phyloP scores from a whole-genome alignment of 176 grass and related monocot genomes.

The Oryza glaberrima region DNA sequence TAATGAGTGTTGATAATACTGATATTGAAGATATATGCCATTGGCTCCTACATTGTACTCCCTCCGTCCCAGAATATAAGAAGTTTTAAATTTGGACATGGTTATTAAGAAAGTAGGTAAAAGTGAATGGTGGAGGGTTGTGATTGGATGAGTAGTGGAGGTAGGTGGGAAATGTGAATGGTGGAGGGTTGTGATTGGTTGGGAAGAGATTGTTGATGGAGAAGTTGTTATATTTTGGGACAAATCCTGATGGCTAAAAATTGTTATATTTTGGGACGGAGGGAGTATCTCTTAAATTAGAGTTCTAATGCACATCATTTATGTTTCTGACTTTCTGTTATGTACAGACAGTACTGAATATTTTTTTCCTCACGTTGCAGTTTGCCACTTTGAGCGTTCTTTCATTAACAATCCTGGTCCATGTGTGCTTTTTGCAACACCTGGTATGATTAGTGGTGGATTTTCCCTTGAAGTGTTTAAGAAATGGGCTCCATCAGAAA shows the following conservation, averaged over 20 bases:
- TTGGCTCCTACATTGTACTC: not conserved
- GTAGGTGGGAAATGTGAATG: too few relatives aligned
- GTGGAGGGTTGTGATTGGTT: too few relatives aligned
- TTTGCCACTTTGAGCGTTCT: slow-evolving; percentile 79
- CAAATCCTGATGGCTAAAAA: too few relatives aligned
- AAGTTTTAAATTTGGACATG: too few relatives aligned
- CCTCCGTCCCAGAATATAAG: too few relatives aligned
- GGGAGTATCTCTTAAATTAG: not conserved
- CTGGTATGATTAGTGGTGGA: slow-evolving; percentile 94
- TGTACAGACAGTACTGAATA: not conserved
- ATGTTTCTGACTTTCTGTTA: not conserved
- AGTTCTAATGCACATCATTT: not conserved
- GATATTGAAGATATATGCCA: not conserved
- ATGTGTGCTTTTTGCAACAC: slow-evolving; percentile 95
- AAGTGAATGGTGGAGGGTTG: too few relatives aligned
- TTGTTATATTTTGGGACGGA: too few relatives aligned
- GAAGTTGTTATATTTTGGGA: too few relatives aligned
- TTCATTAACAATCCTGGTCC: slow-evolving; percentile 87
- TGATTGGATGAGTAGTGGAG: too few relatives aligned
- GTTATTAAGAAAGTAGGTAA: too few relatives aligned
- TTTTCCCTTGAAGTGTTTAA: slow-evolving; percentile 98
- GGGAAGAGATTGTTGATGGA: too few relatives aligned
- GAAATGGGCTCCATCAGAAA: slow-evolving; percentile 92
- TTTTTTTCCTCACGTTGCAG: slow-evolving; percentile 51
- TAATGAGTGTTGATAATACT: slow-evolving; percentile 7